phyloP scores from a whole-genome alignment of 83 land plant genomes.

The Picea abies region DNA sequence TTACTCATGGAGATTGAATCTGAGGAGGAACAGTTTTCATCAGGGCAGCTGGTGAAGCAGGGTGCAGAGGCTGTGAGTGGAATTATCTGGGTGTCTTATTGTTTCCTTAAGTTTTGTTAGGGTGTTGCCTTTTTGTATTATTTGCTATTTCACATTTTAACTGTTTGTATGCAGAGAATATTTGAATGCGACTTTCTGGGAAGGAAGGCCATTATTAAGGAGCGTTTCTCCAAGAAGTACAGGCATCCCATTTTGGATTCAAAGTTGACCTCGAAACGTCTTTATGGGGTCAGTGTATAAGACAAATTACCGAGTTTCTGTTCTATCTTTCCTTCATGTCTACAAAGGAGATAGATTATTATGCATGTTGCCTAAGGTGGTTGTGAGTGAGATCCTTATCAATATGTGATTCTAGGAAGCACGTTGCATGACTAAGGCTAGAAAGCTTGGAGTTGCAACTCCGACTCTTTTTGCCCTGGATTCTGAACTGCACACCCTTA shows the following conservation, averaged over 20 bases:
- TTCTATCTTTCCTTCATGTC: neutral
- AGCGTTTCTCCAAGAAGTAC: constrained; percentile 93
- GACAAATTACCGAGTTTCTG: neutral
- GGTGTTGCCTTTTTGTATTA: neutral
- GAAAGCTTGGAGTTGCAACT: constrained; percentile 81
- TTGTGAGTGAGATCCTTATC: neutral
- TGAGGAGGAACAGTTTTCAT: constrained; percentile 19
- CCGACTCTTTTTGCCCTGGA: constrained; percentile 85
- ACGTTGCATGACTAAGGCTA: constrained; percentile 90
- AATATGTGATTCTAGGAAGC: constrained; percentile 71
- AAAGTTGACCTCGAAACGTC: constrained; percentile 83
- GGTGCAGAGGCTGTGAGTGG: constrained; percentile 94
- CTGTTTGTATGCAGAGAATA: constrained; percentile 59
- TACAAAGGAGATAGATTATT: neutral
- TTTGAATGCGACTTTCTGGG: constrained; percentile 80
- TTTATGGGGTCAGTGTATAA: constrained; percentile 65
- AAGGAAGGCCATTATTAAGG: constrained; percentile 75
- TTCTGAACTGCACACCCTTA: constrained; percentile 55
- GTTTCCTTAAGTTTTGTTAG: constrained; percentile 4
- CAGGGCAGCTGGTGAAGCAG: constrained; percentile 69
- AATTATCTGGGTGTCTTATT: neutral
- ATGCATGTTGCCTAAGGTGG: neutral
- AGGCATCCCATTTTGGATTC: constrained; percentile 92
- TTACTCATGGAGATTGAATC: constrained; percentile 28
- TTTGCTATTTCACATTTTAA: constrained; percentile 5